Conservation (phyloP, 306 rosid species). For the Senna siamea region DNA sequence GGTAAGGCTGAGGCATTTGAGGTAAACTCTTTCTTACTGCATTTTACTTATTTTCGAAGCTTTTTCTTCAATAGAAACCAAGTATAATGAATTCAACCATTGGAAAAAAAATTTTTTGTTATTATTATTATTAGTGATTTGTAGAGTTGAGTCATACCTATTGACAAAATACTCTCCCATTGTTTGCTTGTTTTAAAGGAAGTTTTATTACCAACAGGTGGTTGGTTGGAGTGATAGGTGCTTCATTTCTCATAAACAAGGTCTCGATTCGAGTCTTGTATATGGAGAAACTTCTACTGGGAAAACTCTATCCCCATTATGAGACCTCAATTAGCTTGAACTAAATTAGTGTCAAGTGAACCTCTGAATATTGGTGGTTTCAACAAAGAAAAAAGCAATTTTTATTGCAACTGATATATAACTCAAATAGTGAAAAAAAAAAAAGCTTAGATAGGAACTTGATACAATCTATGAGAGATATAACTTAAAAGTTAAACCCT, state of each 20-base stretch:
- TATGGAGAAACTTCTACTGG: too few species aligned
- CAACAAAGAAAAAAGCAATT: too few species aligned
- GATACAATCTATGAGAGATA: not conserved
- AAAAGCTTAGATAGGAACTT: not conserved
- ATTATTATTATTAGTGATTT: not conserved
- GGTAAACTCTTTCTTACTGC: conserved; percentile 53
- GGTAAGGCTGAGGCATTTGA: conserved; percentile 69
- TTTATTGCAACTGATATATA: not conserved
- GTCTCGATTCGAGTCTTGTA: too few species aligned
- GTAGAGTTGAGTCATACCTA: not conserved
- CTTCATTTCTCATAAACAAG: too few species aligned
- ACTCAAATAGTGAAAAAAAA: not conserved
- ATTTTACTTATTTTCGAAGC: conserved; percentile 26
- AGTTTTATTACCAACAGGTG: too few species aligned
- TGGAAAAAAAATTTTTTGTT: not conserved
- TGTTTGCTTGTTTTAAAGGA: not conserved
- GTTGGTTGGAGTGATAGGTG: too few species aligned
- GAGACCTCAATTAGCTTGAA: too few species aligned
- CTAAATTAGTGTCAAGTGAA: too few species aligned
- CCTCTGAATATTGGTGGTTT: too few species aligned
- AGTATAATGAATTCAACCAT: conserved; percentile 26
- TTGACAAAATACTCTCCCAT: not conserved
- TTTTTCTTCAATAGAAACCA: conserved; percentile 9
- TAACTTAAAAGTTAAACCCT: not conserved
- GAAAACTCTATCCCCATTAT: too few species aligned